Evolutionary conservation across 2,329 filamentous ascomycete species (phyloP).

Genomic region (Arthrocladium fulminans): DNA sequence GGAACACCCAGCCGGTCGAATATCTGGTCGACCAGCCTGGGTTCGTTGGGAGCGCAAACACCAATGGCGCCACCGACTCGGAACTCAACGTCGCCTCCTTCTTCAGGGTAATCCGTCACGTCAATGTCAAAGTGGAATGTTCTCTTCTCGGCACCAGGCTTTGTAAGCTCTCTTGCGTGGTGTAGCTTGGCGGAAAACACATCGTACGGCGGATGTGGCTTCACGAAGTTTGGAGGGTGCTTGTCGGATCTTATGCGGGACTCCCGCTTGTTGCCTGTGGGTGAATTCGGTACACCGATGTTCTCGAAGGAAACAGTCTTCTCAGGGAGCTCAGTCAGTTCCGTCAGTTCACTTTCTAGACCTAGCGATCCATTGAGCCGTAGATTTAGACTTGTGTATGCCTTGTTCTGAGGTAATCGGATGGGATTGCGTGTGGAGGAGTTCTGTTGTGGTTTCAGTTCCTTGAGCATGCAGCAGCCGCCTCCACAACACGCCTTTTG

Average conservation of each 20-base stretch:
- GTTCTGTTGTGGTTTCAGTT: slow-evolving; percentile 40
- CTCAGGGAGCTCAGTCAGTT: slow-evolving; percentile 61
- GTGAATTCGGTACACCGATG: slow-evolving; percentile 10
- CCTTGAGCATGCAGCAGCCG: slow-evolving; percentile 54
- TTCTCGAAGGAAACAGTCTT: slow-evolving; percentile 59
- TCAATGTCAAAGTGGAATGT: slow-evolving; percentile 98
- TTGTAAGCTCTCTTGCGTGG: slow-evolving; percentile 77
- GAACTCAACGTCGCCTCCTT: slow-evolving; percentile 75
- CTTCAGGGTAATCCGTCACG: slow-evolving; percentile 84
- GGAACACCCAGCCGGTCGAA: slow-evolving; percentile 75
- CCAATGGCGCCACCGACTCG: slow-evolving; percentile 94
- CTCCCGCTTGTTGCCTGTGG: neutral
- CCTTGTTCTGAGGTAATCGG: slow-evolving; percentile 65
- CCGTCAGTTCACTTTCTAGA: slow-evolving; percentile 59
- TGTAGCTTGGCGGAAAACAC: slow-evolving; percentile 86
- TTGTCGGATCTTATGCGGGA: slow-evolving; percentile 25
- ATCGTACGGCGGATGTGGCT: slow-evolving; percentile 86
- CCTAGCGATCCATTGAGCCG: slow-evolving; percentile 63
- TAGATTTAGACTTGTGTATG: slow-evolving; percentile 70
- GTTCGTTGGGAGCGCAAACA: slow-evolving; percentile 78
- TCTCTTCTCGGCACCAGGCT: slow-evolving; percentile 81
- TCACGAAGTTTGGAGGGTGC: slow-evolving; percentile 80
- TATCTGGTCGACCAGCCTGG: slow-evolving; percentile 67
- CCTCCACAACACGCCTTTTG: slow-evolving; percentile 57
- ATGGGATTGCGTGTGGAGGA: slow-evolving; percentile 40